Conservation (phyloP, 1,284 basidiomycete species). For the Cutaneotrichosporon cavernicola region DNA sequence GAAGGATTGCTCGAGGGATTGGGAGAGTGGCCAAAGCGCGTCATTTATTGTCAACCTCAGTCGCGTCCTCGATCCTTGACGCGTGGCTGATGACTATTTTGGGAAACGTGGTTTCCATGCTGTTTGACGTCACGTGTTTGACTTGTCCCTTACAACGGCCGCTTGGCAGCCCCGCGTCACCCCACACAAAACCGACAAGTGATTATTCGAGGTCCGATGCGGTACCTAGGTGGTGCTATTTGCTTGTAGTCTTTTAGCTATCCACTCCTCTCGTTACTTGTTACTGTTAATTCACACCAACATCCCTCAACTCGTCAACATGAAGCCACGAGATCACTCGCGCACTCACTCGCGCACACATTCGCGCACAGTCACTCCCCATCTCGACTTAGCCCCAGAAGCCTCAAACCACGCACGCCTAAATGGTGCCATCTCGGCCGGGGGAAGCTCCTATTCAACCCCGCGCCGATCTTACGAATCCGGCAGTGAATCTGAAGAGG, state of each 20-base stretch:
- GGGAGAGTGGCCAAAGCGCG: background rate
- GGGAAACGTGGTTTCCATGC: background rate
- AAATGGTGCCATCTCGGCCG: background rate
- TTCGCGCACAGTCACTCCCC: background rate
- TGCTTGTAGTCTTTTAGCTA: too few species aligned
- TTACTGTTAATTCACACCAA: too few species aligned
- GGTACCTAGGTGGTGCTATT: too few species aligned
- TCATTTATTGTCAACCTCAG: background rate
- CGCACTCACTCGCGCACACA: background rate
- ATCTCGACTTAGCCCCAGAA: background rate
- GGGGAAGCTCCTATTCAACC: background rate
- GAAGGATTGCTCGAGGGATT: background rate
- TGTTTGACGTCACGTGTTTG: background rate
- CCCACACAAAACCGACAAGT: too few species aligned
- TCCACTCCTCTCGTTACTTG: too few species aligned
- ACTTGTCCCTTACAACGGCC: too few species aligned
- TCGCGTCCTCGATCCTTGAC: background rate
- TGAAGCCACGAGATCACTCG: too few species aligned
- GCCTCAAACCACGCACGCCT: background rate
- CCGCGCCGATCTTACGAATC: background rate
- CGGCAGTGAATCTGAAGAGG: slow-evolving; percentile 7
- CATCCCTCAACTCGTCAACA: too few species aligned
- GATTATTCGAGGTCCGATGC: too few species aligned
- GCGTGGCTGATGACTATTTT: background rate
- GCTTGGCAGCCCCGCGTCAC: too few species aligned